Percentiles rank a stretch among this genome's conserved stretches.
phyloP scores from a whole-genome alignment of 495 filamentous ascomycete species.

The Lasiosphaeria hispida region DNA sequence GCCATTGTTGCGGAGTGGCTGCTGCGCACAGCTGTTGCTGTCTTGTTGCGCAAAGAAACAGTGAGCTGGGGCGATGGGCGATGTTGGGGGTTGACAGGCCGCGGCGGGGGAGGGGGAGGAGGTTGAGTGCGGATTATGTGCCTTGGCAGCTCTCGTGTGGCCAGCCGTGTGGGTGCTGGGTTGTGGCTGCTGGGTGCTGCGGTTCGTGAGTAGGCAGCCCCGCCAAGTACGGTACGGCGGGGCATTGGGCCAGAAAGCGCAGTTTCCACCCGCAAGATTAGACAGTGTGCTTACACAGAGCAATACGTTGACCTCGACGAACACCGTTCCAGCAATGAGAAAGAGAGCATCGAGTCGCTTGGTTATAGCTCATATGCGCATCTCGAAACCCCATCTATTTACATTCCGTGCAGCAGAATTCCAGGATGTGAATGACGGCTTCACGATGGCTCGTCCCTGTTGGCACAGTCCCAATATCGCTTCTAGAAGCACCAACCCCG shows the following conservation, averaged over 20 bases:
- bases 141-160: slow-evolving; percentile 25
- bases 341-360: background rate
- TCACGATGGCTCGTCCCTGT: too few species aligned
- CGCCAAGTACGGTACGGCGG: slow-evolving; percentile 21
- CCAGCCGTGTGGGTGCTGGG: background rate
- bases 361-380: too few species aligned
- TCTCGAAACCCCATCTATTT: too few species aligned
- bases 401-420: too few species aligned
- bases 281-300: too few species aligned
- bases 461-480: too few species aligned
- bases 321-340: too few species aligned
- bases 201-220: slow-evolving; percentile 14
- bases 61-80: slow-evolving; percentile 4
- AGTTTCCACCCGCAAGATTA: background rate
- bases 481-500: background rate
- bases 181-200: background rate
- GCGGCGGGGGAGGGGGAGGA: slow-evolving; percentile 14
- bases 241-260: slow-evolving; percentile 3
- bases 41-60: slow-evolving; percentile 21
- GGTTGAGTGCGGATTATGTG: slow-evolving; percentile 36
- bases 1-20: slow-evolving; percentile 62
- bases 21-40: slow-evolving; percentile 25
- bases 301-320: too few species aligned
- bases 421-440: too few species aligned
- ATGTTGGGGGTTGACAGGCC: slow-evolving; percentile 15